Percentiles rank a stretch among this genome's conserved stretches.
phyloP scores from a whole-genome alignment of 257 asterid genomes.

The Striga asiatica region DNA sequence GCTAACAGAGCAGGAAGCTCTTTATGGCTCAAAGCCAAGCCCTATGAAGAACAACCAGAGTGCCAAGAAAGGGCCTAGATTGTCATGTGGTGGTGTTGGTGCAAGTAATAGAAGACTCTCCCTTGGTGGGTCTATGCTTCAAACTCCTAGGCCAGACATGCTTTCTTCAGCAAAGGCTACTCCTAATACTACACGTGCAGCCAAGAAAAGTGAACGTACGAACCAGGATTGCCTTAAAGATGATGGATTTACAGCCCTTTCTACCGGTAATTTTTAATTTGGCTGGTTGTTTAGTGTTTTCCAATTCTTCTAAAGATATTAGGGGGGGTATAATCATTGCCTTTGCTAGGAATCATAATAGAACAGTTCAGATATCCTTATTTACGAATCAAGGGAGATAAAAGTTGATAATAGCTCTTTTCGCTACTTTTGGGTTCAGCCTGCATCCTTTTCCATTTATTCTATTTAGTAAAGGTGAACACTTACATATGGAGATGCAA shows the following conservation, averaged over 20 bases:
- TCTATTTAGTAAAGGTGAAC: too few relatives aligned
- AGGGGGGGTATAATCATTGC: too few relatives aligned
- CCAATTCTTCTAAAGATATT: neutral
- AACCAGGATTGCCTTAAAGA: slow-evolving; percentile 33
- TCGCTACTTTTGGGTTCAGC: too few relatives aligned
- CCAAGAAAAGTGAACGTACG: slow-evolving; percentile 26
- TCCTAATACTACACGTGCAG: slow-evolving; percentile 33
- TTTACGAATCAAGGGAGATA: too few relatives aligned
- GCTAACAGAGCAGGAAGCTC: slow-evolving; percentile 46
- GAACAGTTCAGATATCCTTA: too few relatives aligned
- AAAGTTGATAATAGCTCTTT: too few relatives aligned
- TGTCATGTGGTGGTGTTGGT: slow-evolving; percentile 45
- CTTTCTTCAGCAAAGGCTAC: slow-evolving; percentile 33
- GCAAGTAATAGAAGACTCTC: slow-evolving; percentile 42
- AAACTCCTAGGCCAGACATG: slow-evolving; percentile 38
- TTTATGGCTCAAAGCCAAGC: slow-evolving; percentile 54
- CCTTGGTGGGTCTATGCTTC: slow-evolving; percentile 41
- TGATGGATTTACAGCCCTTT: slow-evolving; percentile 44
- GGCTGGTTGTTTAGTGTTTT: neutral
- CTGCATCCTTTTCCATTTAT: too few relatives aligned
- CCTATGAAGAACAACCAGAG: slow-evolving; percentile 58
- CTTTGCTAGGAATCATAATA: too few relatives aligned
- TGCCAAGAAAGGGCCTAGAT: slow-evolving; percentile 41
- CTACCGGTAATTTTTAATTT: slow-evolving; percentile 43
- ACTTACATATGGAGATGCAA: too few relatives aligned